A percentile compares a stretch with the other conserved stretches of the same genome.
phyloP scores from a whole-genome alignment of 495 filamentous ascomycete genomes.

The Pyronema domesticum region DNA sequence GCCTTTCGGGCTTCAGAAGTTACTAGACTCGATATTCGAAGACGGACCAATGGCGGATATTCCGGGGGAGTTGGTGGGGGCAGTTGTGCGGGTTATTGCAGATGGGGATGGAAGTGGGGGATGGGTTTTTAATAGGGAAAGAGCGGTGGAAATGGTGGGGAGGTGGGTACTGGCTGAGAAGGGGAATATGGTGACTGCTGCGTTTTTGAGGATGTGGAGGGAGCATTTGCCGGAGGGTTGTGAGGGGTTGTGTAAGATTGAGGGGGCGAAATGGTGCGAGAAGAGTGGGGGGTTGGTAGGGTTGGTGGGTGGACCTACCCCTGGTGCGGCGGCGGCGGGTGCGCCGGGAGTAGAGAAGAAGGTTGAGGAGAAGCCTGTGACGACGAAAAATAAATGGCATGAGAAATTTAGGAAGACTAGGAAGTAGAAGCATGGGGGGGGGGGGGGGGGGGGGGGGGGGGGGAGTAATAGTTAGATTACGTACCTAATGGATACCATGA shows the following conservation, averaged over 20 bases:
- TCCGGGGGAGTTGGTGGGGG: constrained; percentile 10
- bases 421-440: background rate
- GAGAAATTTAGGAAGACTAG: constrained; percentile 14
- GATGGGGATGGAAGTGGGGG: constrained; percentile 1
- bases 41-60: constrained; percentile 17
- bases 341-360: background rate
- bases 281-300: background rate
- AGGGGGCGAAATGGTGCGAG: background rate
- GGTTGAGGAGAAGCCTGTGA: background rate
- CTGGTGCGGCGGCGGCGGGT: background rate
- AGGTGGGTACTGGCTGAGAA: constrained; percentile 6
- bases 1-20: background rate
- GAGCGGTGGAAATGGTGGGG: constrained; percentile 6
- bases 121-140: constrained; percentile 4
- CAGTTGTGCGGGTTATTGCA: constrained; percentile 7
- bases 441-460: background rate
- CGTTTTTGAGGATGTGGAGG: constrained; percentile 16
- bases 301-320: constrained; percentile 10
- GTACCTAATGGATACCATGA: no score
- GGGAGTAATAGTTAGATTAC: no score
- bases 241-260: constrained; percentile 8
- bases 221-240: constrained; percentile 13
- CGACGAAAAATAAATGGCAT: constrained; percentile 20
- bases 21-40: constrained; percentile 10
- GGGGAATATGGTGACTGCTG: constrained; percentile 6